A percentile compares a stretch with the other conserved stretches of the same genome.
Conservation (phyloP, 352 stramenopile species). For the Phytophthora pini region DNA sequence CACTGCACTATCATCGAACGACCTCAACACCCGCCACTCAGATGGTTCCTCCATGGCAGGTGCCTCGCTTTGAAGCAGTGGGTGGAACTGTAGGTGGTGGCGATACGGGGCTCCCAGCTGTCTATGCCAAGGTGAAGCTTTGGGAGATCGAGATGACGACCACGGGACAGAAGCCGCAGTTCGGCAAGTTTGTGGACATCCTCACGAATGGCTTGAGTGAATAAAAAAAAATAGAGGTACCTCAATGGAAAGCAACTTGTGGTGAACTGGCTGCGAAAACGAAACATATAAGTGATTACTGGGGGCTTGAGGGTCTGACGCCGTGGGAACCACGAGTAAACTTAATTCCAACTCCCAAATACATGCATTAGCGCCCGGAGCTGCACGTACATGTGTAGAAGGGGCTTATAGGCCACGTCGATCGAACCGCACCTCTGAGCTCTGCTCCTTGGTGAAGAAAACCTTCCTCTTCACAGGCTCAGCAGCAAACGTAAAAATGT, state of each 20-base stretch:
- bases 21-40: neutral
- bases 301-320: no score
- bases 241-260: no score
- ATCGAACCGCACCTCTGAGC: no score
- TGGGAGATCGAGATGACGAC: constrained; percentile 17
- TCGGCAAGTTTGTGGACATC: constrained; percentile 14
- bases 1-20: neutral
- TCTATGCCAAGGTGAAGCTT: constrained; percentile 1
- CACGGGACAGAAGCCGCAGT: constrained; percentile 11
- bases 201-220: neutral
- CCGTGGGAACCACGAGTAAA: no score
- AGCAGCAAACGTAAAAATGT: neutral
- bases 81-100: constrained; percentile 1
- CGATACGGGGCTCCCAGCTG: constrained; percentile 4
- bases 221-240: no score
- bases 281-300: no score
- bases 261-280: no score
- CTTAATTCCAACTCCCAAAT: no score
- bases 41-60: constrained; percentile 9
- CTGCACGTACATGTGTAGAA: no score
- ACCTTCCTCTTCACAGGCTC: neutral
- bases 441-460: neutral
- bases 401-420: no score
- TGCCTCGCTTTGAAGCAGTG: constrained; percentile 8
- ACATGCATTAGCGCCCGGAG: no score